Evolutionary conservation across 371 early-diverging fungal genomes (phyloP).

Genomic region (Apophysomyces variabilis): DNA sequence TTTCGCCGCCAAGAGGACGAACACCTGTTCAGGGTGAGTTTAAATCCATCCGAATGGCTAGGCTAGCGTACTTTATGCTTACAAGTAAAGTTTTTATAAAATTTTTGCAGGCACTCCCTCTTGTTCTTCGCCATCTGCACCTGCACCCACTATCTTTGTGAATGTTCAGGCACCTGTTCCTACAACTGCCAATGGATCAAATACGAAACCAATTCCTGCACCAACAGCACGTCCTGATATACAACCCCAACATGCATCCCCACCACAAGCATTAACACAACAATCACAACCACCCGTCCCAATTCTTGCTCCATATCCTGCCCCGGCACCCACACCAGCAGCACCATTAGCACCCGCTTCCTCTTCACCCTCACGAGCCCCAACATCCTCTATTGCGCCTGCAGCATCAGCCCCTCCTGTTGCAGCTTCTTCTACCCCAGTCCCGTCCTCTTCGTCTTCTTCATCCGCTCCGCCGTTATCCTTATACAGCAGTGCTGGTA

Average conservation of each 20-base stretch:
- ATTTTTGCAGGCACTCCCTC: neutral
- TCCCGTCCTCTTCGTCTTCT: too few species aligned
- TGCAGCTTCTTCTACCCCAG: too few species aligned
- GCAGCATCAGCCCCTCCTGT: too few species aligned
- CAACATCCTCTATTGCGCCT: too few species aligned
- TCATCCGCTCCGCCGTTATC: conserved; percentile 19
- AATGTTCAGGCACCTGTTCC: neutral
- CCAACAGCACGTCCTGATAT: neutral
- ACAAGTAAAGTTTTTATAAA: neutral
- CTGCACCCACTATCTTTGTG: conserved; percentile 3
- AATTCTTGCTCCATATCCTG: neutral
- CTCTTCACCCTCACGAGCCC: too few species aligned
- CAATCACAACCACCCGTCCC: conserved; percentile 5
- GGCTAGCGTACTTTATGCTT: too few species aligned
- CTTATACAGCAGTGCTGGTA: conserved; percentile 38
- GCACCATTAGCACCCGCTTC: too few species aligned
- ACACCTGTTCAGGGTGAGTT: neutral
- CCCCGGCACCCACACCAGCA: conserved; percentile 12
- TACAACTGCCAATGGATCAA: neutral
- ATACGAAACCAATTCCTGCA: conserved; percentile 10
- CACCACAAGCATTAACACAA: too few species aligned
- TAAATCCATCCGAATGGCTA: neutral
- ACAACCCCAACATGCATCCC: too few species aligned
- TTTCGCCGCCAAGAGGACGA: conserved; percentile 2
- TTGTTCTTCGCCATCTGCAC: neutral